phyloP scores from a whole-genome alignment of 768 basidiomycete species.

The Hortiboletus campestris region DNA sequence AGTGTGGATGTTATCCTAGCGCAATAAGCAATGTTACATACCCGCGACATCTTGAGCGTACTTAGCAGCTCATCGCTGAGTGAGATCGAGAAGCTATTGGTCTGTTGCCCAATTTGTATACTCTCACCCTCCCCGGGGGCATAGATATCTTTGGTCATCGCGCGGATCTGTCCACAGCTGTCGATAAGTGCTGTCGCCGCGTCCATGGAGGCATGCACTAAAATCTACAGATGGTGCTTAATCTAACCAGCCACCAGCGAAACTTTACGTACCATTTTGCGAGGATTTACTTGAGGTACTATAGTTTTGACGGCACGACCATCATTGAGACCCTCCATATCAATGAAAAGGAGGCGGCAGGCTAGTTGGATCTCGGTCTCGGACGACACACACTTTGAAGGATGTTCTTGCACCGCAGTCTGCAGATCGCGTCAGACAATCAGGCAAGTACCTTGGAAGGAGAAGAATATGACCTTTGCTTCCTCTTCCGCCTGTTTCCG shows the following conservation, averaged over 20 bases:
- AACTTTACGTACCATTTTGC: conserved; percentile 72
- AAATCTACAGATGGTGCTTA: conserved; percentile 52
- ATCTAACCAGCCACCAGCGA: neutral
- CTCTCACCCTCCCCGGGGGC: conserved; percentile 74
- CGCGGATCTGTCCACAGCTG: conserved; percentile 77
- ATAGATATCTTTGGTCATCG: conserved; percentile 92
- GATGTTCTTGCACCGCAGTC: conserved; percentile 79
- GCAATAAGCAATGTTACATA: conserved; percentile 38
- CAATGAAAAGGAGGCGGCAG: conserved; percentile 86
- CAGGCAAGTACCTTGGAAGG: neutral
- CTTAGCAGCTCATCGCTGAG: conserved; percentile 86
- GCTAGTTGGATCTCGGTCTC: conserved; percentile 75
- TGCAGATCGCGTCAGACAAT: conserved; percentile 31
- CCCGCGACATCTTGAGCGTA: conserved; percentile 81
- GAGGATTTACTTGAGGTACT: conserved; percentile 92
- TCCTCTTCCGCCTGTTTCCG: conserved; percentile 71
- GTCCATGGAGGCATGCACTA: conserved; percentile 73
- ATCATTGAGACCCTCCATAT: conserved; percentile 96
- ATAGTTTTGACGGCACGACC: conserved; percentile 97
- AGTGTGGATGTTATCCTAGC: conserved; percentile 1
- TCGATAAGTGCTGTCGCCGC: conserved; percentile 74
- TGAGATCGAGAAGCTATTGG: conserved; percentile 90
- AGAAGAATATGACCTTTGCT: conserved; percentile 48
- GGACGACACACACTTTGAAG: conserved; percentile 85
- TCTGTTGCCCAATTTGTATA: conserved; percentile 92